Conservation (phyloP, 2,329 filamentous ascomycete genomes). For the Verticillium longisporum region DNA sequence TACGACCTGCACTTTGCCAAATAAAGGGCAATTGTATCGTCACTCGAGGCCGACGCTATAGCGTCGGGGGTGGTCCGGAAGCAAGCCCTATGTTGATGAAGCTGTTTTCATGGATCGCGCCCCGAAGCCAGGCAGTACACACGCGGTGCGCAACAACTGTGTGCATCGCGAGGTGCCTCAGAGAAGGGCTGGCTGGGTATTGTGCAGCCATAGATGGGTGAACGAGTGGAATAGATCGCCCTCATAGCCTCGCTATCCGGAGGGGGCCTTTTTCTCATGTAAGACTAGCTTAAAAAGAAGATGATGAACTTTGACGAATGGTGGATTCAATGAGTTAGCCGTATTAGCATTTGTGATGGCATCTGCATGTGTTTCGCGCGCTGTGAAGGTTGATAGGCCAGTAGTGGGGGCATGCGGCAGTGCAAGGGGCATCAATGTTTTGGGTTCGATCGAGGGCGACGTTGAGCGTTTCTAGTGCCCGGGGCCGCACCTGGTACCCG, state of each 20-base stretch:
- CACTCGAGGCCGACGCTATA: not conserved
- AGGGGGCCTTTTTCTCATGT: not conserved
- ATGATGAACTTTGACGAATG: not conserved
- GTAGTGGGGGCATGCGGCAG: too few relatives aligned
- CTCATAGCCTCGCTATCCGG: not conserved
- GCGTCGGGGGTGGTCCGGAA: not conserved
- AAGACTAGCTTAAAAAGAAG: not conserved
- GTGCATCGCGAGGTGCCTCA: not conserved
- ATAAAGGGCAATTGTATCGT: constrained; percentile 39
- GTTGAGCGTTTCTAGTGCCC: too few relatives aligned
- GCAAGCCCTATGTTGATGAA: not conserved
- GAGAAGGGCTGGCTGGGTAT: not conserved
- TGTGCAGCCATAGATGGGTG: too few relatives aligned
- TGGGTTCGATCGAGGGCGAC: too few relatives aligned
- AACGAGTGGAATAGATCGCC: too few relatives aligned
- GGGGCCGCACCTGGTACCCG: too few relatives aligned
- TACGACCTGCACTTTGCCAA: constrained; percentile 99
- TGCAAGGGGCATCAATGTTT: too few relatives aligned
- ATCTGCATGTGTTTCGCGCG: too few relatives aligned
- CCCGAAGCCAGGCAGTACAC: not conserved
- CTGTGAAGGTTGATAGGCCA: too few relatives aligned
- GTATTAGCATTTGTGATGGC: too few relatives aligned
- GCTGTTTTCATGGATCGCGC: not conserved
- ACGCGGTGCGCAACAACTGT: not conserved
- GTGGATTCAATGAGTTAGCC: not conserved